Conservation (phyloP, 2,329 filamentous ascomycete species). For the Myriosclerotinia duriaeana region DNA sequence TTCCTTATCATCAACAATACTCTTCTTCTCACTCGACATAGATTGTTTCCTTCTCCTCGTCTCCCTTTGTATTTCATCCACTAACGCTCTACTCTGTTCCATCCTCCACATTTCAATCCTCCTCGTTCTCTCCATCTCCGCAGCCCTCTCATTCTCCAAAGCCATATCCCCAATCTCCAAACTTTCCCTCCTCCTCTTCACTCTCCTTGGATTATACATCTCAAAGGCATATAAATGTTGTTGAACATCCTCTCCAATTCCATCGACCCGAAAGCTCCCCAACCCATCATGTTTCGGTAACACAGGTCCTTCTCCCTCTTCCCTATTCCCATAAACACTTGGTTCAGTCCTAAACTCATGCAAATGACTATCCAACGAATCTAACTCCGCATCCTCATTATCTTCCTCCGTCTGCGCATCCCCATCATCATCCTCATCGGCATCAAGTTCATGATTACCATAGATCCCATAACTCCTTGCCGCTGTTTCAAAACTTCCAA, state of each 20-base stretch:
- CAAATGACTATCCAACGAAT: slow-evolving; percentile 89
- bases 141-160: slow-evolving; percentile 53
- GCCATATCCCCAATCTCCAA: slow-evolving; percentile 53
- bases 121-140: slow-evolving; percentile 72
- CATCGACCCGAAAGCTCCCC: slow-evolving; percentile 74
- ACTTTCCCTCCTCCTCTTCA: slow-evolving; percentile 55
- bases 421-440: slow-evolving; percentile 39
- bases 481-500: slow-evolving; percentile 73
- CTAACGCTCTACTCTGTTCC: slow-evolving; percentile 80
- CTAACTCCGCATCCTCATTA: slow-evolving; percentile 76
- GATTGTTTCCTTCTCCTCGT: slow-evolving; percentile 69
- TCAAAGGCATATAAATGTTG: slow-evolving; percentile 90
- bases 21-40: slow-evolving; percentile 49
- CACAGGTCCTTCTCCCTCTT: slow-evolving; percentile 52
- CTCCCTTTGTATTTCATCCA: slow-evolving; percentile 88
- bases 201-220: slow-evolving; percentile 71
- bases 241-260: slow-evolving; percentile 60
- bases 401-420: slow-evolving; percentile 54
- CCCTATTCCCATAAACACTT: slow-evolving; percentile 38
- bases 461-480: slow-evolving; percentile 58
- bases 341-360: slow-evolving; percentile 75
- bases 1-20: slow-evolving; percentile 32
- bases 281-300: slow-evolving; percentile 92
- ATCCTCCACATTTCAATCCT: slow-evolving; percentile 90
- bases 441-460: slow-evolving; percentile 60